A percentile compares a stretch with the other conserved stretches of the same genome.
These are phyloP conservation scores for Beta vulgaris DNA, from an alignment of 148 eudicot species.

Conservation along the genomic window DNA sequence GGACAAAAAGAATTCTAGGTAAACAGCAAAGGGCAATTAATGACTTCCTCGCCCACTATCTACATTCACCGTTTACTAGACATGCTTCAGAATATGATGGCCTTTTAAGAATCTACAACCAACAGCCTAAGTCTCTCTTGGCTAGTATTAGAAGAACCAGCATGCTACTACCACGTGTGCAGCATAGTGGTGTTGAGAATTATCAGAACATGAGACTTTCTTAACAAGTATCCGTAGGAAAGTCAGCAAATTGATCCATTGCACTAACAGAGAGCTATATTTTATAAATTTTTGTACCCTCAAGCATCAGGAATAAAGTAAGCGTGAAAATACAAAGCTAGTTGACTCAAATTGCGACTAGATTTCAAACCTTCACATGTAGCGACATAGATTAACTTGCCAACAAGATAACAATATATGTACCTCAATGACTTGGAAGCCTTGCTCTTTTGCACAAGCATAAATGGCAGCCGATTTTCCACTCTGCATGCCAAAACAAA, in stretches of 20 bases:
- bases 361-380: background rate
- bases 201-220: background rate
- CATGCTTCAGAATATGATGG: too few relatives aligned
- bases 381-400: background rate
- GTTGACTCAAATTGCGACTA: background rate
- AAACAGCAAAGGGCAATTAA: background rate
- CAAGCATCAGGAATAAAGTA: background rate
- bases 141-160: background rate
- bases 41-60: background rate
- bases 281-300: background rate
- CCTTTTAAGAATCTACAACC: background rate
- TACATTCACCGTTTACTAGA: background rate
- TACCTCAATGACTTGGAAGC: constrained; percentile 92
- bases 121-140: background rate
- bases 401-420: background rate
- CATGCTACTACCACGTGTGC: constrained; percentile 4
- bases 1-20: background rate
- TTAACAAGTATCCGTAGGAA: background rate
- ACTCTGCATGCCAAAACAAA: constrained; percentile 54
- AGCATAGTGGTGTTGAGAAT: background rate
- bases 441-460: constrained; percentile 97
- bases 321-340: background rate
- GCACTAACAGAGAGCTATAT: background rate
- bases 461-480: constrained; percentile 98
- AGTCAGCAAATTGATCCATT: constrained; percentile 3